Base-by-base conservation (phyloP, 441 rosid species). In the Erysimum cheiri region DNA sequence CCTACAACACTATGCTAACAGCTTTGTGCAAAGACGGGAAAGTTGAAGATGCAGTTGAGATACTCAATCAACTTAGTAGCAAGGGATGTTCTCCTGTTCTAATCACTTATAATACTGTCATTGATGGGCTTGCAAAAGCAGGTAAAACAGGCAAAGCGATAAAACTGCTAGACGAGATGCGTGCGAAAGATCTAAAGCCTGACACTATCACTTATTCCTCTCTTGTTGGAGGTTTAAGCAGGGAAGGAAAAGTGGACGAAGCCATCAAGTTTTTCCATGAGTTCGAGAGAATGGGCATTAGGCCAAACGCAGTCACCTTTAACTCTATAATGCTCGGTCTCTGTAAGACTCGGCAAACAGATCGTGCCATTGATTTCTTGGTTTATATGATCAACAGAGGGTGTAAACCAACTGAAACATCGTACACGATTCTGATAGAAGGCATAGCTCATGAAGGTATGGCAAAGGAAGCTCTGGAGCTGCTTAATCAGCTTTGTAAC, bases 21-120 rank as follows among this genome's bases (percentile, higher is more conserved):
- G 98, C 95, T 53, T 77, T 93, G 50, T 88, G 93, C 81, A 91
- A 85, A 81, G 97, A 89, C 46, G 96, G 95, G 55, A 91, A 88
- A 72, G 93, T 93, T 46, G 93, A 89, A 61, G 81, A 78, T 61
- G 98, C 98, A 6, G 87, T 93, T 46, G 96, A 91, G 84, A 68
- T 93, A 65, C 90, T 93, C 54, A 81, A 85, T 79, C 96, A 89
- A 75, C 85, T 91, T 53, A 83, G 85, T 52, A 75, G 78, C 74
- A 89, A 85, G 41, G 88, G 90, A 12, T 91, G 97, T 76, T 85
- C 93, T 0, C 98, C 96, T 33, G 92, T 85, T 36, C 65, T 86
- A 62, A 84, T 87, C 65, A 89, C 96, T 37, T 91, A 93, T 67
- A 93, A 89, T 72, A 89, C 95, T 0, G 92, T 93, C 63, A 91